Evolutionary conservation across 176 grass and related monocot species (phyloP).

Genomic region (Triticum monococcum): DNA sequence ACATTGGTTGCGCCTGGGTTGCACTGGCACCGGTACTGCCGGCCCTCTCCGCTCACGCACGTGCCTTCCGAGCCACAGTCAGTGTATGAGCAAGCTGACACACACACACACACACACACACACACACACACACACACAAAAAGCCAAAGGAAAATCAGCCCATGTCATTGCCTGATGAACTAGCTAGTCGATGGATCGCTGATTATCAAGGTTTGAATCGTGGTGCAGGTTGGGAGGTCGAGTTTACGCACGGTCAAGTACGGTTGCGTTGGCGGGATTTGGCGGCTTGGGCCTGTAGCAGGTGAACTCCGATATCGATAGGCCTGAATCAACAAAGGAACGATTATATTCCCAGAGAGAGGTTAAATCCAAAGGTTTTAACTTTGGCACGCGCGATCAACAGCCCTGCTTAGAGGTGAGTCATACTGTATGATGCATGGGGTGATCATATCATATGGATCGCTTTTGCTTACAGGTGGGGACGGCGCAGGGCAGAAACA

Average conservation of each 20-base stretch:
- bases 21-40: slow-evolving; percentile 18
- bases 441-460: not conserved
- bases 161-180: not conserved
- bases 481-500: not conserved
- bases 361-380: too few relatives aligned
- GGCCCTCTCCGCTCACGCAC: slow-evolving; percentile 4
- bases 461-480: slow-evolving; percentile 12
- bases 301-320: not conserved
- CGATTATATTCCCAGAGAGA: too few relatives aligned
- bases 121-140: too few relatives aligned
- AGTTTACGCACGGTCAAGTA: not conserved
- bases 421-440: not conserved
- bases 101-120: too few relatives aligned
- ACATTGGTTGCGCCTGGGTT: not conserved
- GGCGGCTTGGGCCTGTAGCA: not conserved
- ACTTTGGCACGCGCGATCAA: too few relatives aligned
- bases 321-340: not conserved
- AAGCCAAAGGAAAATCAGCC: not conserved
- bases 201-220: not conserved
- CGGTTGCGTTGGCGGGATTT: not conserved
- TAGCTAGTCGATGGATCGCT: too few relatives aligned
- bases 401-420: too few relatives aligned
- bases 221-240: not conserved
- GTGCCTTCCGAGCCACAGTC: slow-evolving; percentile 17
- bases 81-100: slow-evolving; percentile 7